Base-by-base conservation (phyloP, 495 filamentous ascomycete genomes). In the Chaetomidium leptoderma region DNA sequence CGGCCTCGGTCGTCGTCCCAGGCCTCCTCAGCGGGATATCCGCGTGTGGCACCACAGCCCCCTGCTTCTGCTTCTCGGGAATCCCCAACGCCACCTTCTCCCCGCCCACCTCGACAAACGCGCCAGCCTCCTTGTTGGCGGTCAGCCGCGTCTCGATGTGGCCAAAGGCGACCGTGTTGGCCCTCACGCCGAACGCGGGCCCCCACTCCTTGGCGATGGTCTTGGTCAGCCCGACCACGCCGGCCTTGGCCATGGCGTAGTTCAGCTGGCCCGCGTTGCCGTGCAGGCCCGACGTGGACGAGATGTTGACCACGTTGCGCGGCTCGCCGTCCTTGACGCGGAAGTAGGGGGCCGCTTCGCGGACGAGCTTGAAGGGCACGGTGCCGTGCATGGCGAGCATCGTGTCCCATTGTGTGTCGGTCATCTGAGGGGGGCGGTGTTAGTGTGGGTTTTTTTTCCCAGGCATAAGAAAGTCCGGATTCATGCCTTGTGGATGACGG, bases 201-300 rank as follows among this genome's bases (percentile, higher is more conserved):
- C 90, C 90, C 90, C 90, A 95, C 78, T 95, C 90, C 74, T 95
- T 95, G 26, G 90, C 90, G 66, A 95, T 89, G 11, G 88, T 89
- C 71, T 91, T 90, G 51, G 87, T 88, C 6, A 95, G 74, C 2
- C 90, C 90, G 11, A 81, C 79, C 11, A 92, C 82, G 33, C 88
- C 90, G 21, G 90, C 86, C 74, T 95, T 93, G 44, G 88, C 90
- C 35, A 89, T 75, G 42, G 86, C 81, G 71, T 93, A 95, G 77
- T 93, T 95, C 45, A 84, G 81, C 76, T 95, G 90, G 24, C 90
- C 90, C 8, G 85, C 83, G 70, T 95, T 95, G 33, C 90, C 90
- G 70, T 92, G 86, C 16, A 91, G 74, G 17, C 90, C 90, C 50
- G 81, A 86, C 11, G 89, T 93, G 45, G 80, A 85, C 61, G 81